Conservation (phyloP, 371 early-diverging fungal genomes). For the Ecytonucleospora hepatopenaei region DNA sequence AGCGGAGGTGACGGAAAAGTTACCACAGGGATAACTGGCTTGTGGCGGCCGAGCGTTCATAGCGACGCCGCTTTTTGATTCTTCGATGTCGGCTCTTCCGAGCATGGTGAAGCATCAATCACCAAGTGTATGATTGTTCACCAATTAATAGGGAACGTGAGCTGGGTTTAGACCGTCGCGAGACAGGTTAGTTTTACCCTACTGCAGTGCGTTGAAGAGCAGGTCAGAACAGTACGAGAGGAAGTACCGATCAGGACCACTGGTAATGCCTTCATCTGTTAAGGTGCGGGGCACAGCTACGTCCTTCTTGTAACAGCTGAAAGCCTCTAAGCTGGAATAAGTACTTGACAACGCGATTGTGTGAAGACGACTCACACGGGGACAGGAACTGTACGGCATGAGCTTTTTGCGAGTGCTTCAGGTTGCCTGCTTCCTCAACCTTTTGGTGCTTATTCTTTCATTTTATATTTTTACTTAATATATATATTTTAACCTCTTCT, state of each 20-base stretch:
- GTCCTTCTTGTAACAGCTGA: constrained; percentile 60
- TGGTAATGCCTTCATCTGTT: constrained; percentile 59
- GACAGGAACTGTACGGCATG: constrained; percentile 16
- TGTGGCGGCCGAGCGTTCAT: constrained; percentile 63
- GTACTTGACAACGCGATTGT: constrained; percentile 39
- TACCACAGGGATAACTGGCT: constrained; percentile 65
- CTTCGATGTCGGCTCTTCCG: constrained; percentile 65
- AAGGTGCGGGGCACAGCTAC: constrained; percentile 60
- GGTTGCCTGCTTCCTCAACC: constrained; percentile 19
- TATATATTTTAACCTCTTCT: too few relatives aligned
- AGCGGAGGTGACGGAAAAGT: constrained; percentile 63
- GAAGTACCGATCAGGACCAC: constrained; percentile 60
- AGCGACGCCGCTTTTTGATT: constrained; percentile 65
- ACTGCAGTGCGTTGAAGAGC: constrained; percentile 59
- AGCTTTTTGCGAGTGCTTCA: constrained; percentile 9
- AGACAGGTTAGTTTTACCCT: constrained; percentile 66
- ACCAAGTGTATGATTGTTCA: constrained; percentile 62
- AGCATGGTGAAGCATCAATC: constrained; percentile 62
- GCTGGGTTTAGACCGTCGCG: constrained; percentile 64
- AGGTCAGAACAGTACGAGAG: constrained; percentile 61
- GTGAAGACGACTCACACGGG: constrained; percentile 15
- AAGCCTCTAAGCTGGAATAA: constrained; percentile 60
- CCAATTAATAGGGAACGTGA: constrained; percentile 63
- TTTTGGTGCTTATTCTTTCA: too few relatives aligned
- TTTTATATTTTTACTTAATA: too few relatives aligned